A percentile compares a stretch with the other conserved stretches of the same genome.
These are phyloP conservation scores for Colletotrichum paranaense DNA, from an alignment of 2,329 filamentous ascomycete genomes.

Conservation along the genomic window DNA sequence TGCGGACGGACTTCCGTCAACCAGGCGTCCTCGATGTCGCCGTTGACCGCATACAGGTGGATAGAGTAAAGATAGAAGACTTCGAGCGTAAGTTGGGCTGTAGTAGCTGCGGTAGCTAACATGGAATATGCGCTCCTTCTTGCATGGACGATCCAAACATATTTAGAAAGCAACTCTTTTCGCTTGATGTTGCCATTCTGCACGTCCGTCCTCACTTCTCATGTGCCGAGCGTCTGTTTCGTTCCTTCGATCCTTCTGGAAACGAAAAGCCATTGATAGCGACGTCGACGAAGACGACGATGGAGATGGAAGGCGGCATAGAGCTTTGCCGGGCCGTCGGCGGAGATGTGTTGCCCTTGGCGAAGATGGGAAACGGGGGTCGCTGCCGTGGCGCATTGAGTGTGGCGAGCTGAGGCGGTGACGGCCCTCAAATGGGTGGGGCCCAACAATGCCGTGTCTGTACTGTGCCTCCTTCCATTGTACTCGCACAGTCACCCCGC, in stretches of 20 bases:
- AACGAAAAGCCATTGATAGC: background rate
- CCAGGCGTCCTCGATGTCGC: background rate
- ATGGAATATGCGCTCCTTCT: background rate
- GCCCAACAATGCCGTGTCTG: background rate
- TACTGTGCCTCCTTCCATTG: background rate
- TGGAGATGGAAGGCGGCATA: background rate
- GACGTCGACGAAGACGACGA: background rate
- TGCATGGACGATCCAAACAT: background rate
- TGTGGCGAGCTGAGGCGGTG: background rate
- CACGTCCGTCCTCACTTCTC: background rate
- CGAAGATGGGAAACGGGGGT: background rate
- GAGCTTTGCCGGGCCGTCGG: background rate
- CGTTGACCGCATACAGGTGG: background rate
- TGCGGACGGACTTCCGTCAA: background rate
- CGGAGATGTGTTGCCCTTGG: background rate
- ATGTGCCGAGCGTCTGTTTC: background rate
- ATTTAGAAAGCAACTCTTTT: background rate
- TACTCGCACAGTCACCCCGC: constrained; percentile 30
- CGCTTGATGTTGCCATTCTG: background rate
- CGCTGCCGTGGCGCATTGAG: background rate
- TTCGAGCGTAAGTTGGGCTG: background rate
- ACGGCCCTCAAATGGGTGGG: background rate
- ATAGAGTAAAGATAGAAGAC: background rate
- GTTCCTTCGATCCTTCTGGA: background rate
- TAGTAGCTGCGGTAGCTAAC: background rate